Base-by-base conservation (phyloP, 2,329 filamentous ascomycete species). In the Amphichorda felina region DNA sequence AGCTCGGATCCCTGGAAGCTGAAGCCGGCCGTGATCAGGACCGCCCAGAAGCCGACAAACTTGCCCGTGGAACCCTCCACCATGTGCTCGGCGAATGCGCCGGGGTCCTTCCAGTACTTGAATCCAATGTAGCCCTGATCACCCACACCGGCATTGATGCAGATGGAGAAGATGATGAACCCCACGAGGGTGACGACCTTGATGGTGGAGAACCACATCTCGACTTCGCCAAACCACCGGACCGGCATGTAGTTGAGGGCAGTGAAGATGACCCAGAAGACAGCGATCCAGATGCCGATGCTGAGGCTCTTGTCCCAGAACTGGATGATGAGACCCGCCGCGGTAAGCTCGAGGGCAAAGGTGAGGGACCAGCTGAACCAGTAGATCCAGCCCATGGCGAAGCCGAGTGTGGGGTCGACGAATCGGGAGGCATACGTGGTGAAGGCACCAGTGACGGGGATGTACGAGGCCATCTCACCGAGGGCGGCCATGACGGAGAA, bases 361-460 rank as follows among this genome's bases (percentile, higher is more conserved):
- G 81, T 85, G 38, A 80, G 74, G 14, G 75, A 68, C 79, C 79
- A 88, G 26, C 71, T 78, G 50, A 86, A 86, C 78, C 79, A 88
- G 57, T 88, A 88, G 40, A 84, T 77, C 82, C 82, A 88, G 15
- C 83, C 82, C 69, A 87, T 81, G 15, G 81, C 70, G 47, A 87
- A 87, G 7, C 80, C 81, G 33, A 86, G 62, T 38, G 76, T 77
- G 9, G 74, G 76, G 48, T 83, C 77, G 43, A 86, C 69, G 47
- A 89, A 85, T 14, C 83, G 79, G 27, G 75, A 70, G 16, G 82
- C 81, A 47, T 87, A 89, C 29, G 77, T 70, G 21, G 81, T 82
- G 51, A 88, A 88, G 28, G 80, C 79, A 39, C 82, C 84, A 15
- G 79, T 66, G 25, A 88, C 75, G 5, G 85, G 85, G 19, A 88